phyloP scores from a whole-genome alignment of 2,329 filamentous ascomycete species.

The Tolypocladium endophyticum region DNA sequence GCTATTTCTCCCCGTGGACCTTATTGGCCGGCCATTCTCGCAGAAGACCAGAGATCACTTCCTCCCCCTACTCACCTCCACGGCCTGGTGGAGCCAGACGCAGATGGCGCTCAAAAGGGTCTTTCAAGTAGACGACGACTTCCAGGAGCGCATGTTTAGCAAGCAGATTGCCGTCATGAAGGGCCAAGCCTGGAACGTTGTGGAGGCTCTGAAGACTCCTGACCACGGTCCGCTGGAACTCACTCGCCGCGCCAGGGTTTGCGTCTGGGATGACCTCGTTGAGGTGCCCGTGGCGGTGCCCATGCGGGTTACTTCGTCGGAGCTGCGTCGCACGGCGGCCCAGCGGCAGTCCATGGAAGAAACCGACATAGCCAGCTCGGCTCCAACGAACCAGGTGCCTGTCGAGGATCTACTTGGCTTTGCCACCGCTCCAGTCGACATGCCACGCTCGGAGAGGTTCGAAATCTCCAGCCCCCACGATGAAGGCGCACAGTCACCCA shows the following conservation, averaged over 20 bases:
- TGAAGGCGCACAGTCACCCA: conserved; percentile 27
- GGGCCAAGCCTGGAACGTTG: conserved; percentile 97
- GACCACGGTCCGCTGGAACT: conserved; percentile 93
- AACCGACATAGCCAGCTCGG: conserved; percentile 65
- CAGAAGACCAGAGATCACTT: conserved; percentile 91
- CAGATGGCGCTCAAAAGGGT: conserved; percentile 75
- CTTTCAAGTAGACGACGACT: conserved; percentile 88
- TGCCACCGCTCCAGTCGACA: conserved; percentile 48
- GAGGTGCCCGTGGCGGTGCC: conserved; percentile 92
- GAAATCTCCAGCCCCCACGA: conserved; percentile 45
- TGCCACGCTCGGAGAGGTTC: conserved; percentile 68
- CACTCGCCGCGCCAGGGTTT: conserved; percentile 80
- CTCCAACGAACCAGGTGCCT: conserved; percentile 18
- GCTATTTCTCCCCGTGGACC: conserved; percentile 91
- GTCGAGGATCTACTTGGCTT: conserved; percentile 62
- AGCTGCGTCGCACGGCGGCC: conserved; percentile 59
- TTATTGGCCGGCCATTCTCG: conserved; percentile 94
- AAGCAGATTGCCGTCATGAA: conserved; percentile 98
- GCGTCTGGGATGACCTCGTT: conserved; percentile 96
- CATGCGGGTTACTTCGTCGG: conserved; percentile 73
- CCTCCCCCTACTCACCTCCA: conserved; percentile 87
- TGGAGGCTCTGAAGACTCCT: conserved; percentile 85
- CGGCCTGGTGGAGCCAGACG: conserved; percentile 94
- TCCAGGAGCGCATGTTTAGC: conserved; percentile 98
- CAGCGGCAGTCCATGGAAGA: conserved; percentile 52